Conservation (phyloP, 2,329 filamentous ascomycete species). For the Phialophora expanda region DNA sequence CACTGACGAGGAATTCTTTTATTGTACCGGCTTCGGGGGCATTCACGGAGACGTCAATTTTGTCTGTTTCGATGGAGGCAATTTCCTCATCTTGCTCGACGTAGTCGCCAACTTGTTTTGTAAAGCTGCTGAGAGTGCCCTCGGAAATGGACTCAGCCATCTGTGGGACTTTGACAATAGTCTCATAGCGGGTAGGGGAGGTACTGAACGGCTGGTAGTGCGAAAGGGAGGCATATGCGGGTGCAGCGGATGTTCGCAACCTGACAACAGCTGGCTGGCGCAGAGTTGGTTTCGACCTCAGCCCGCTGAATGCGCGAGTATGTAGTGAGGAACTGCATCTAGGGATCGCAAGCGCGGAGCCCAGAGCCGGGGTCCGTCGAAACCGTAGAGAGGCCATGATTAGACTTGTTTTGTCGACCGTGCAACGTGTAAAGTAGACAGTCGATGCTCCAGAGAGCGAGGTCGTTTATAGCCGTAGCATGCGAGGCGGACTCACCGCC, state of each 20-base stretch:
- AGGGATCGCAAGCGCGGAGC: constrained; percentile 33
- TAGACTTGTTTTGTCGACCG: constrained; percentile 14
- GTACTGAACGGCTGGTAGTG: constrained; percentile 38
- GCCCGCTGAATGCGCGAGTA: constrained; percentile 32
- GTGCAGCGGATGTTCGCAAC: constrained; percentile 18
- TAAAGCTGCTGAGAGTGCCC: constrained; percentile 94
- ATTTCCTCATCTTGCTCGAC: constrained; percentile 97
- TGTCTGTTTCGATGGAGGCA: constrained; percentile 98
- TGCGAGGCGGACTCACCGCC: constrained; percentile 32
- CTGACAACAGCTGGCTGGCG: constrained; percentile 17
- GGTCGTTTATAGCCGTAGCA: constrained; percentile 28
- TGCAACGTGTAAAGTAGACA: constrained; percentile 19
- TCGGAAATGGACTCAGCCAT: constrained; percentile 99
- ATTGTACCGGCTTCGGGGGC: constrained; percentile 88
- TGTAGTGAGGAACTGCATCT: constrained; percentile 25
- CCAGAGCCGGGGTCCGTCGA: constrained; percentile 35
- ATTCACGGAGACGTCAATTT: constrained; percentile 98
- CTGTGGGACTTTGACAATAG: constrained; percentile 87
- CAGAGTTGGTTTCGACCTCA: constrained; percentile 30
- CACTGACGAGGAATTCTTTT: constrained; percentile 86
- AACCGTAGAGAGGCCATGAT: constrained; percentile 37
- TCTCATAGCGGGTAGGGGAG: constrained; percentile 57
- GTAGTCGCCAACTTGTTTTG: constrained; percentile 88
- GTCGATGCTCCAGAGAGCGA: constrained; percentile 34
- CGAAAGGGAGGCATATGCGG: constrained; percentile 26